A percentile compares a stretch with the other conserved stretches of the same genome.
These are phyloP conservation scores for Vachellia pachyceras DNA, from an alignment of 306 rosid species.

Conservation along the genomic window DNA sequence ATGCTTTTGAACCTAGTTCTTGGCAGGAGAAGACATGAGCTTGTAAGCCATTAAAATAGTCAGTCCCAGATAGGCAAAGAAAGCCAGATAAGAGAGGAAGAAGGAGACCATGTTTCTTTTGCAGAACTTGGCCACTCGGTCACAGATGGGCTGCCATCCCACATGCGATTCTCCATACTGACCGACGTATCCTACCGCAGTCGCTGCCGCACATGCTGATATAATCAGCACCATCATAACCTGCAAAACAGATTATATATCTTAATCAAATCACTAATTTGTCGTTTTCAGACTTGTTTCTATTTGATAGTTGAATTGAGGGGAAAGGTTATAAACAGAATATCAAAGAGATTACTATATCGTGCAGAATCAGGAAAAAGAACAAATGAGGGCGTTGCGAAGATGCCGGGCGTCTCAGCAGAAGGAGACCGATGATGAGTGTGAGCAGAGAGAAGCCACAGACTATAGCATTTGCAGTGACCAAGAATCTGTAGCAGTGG, in stretches of 20 bases:
- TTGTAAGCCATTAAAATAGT: conserved; percentile 47
- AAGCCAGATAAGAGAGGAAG: conserved; percentile 59
- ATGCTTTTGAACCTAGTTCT: not conserved
- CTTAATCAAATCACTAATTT: not conserved
- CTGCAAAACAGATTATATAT: conserved; percentile 33
- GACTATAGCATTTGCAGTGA: conserved; percentile 55
- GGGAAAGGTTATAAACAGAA: not conserved
- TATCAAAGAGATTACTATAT: conserved; percentile 47
- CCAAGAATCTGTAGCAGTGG: conserved; percentile 55
- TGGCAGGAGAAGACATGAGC: conserved; percentile 36
- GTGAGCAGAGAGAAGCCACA: conserved; percentile 54
- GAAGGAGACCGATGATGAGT: conserved; percentile 31
- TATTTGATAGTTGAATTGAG: not conserved
- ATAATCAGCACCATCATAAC: conserved; percentile 57
- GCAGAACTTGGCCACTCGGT: conserved; percentile 63
- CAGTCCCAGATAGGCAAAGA: conserved; percentile 59
- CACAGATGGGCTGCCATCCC: conserved; percentile 63
- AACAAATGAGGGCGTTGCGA: conserved; percentile 19
- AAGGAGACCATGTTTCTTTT: conserved; percentile 43
- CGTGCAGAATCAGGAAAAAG: conserved; percentile 57
- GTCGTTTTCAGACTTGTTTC: not conserved
- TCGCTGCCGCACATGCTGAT: conserved; percentile 75
- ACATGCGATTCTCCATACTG: conserved; percentile 58
- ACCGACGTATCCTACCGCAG: conserved; percentile 69
- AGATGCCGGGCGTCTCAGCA: conserved; percentile 37